Conservation (phyloP, 2,329 filamentous ascomycete species). For the Endothia cerciana region DNA sequence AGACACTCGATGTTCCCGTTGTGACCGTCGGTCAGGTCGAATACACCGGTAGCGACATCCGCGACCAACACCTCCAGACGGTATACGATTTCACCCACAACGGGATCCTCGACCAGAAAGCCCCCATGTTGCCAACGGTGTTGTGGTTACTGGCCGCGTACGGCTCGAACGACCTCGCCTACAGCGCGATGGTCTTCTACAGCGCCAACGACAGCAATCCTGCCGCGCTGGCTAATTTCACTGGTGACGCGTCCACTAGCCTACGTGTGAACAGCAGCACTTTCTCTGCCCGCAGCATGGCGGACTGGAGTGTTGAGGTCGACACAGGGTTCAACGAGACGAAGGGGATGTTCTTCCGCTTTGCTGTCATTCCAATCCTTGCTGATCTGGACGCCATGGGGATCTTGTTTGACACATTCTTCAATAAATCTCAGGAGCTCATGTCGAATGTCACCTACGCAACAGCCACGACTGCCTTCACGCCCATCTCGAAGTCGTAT, state of each 20-base stretch:
- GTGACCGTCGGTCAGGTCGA: constrained; percentile 10
- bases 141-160: constrained; percentile 1
- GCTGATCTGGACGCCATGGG: constrained; percentile 15
- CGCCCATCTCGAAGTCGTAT: constrained; percentile 16
- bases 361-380: constrained; percentile 9
- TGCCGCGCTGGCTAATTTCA: constrained; percentile 13
- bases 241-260: not conserved
- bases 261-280: constrained; percentile 13
- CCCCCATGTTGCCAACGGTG: constrained; percentile 10
- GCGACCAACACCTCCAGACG: constrained; percentile 19
- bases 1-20: constrained; percentile 26
- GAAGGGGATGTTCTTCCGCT: not conserved
- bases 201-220: constrained; percentile 6
- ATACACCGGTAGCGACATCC: constrained; percentile 11
- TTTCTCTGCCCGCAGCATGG: constrained; percentile 8
- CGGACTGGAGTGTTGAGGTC: not conserved
- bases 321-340: not conserved
- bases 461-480: constrained; percentile 6
- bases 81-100: constrained; percentile 22
- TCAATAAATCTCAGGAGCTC: not conserved
- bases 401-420: constrained; percentile 20
- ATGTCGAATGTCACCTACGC: constrained; percentile 11
- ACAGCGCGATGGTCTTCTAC: constrained; percentile 14
- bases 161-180: not conserved
- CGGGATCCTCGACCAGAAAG: constrained; percentile 20